Evolutionary conservation across 2,329 filamentous ascomycete genomes (phyloP), one percentile per base, ranked within the genome.

Genomic region (Fusarium verrucosum): DNA sequence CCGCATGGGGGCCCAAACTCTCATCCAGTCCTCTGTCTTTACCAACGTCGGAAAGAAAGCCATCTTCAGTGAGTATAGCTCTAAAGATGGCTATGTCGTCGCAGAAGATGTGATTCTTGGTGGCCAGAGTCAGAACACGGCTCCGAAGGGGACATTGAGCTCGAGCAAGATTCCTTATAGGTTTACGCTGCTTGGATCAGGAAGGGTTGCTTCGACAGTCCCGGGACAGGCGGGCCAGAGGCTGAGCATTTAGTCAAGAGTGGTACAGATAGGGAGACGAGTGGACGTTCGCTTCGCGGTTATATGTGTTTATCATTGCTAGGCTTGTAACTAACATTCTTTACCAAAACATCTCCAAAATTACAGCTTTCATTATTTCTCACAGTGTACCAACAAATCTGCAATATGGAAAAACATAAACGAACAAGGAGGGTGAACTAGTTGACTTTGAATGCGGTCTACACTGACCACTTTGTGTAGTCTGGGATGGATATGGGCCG

Each of bases 1-100:
- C 10, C 69, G 69, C 23, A 70, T 71, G 66, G 54, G 50, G 3
- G 68, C 68, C 1, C 69, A 71, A 10, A 66, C 64, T 2, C 57
- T 71, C 1, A 71, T 71, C 1, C 68, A 71, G 23, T 64, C 56
- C 3, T 70, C 69, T 2, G 68, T 70, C 0, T 70, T 70, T 13
- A 42, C 56, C 10, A 70, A 71, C 8, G 63, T 69, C 1, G 68
- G 68, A 9, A 70, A 70, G 38, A 70, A 70, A 25, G 68, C 68
- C 1, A 70, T 70, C n/a, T 70, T 63, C 14, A 70, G 56, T 2
- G 66, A 70, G 33, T 70, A 64, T 3, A 70, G 67, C 32, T 17
- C 25, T 0, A 42, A 68, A 3, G 42, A 54, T 0, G 65, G 65
- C 5, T 68, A 66, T 11, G 65, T 68, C 1, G 58, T 66, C 2